Evolutionary conservation across 257 asterid species (phyloP).

Genomic region (Solanum gandarillasii): DNA sequence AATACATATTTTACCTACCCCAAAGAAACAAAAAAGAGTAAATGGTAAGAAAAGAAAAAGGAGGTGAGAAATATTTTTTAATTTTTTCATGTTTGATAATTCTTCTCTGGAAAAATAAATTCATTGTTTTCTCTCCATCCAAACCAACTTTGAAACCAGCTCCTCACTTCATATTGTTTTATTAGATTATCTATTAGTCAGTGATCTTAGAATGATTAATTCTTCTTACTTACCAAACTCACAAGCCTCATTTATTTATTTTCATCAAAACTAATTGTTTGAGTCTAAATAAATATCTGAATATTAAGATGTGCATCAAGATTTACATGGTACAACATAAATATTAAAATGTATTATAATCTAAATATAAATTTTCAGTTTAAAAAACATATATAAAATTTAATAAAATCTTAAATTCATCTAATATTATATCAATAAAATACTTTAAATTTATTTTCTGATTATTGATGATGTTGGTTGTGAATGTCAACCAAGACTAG

Average conservation of each 20-base stretch:
- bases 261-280: not conserved
- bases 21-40: not conserved
- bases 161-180: not conserved
- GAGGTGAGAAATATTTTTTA: not conserved
- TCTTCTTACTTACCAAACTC: too few species aligned
- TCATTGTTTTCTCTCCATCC: not conserved
- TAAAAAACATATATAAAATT: not conserved
- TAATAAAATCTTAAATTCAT: not conserved
- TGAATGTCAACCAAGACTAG: not conserved
- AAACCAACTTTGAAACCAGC: accelerated
- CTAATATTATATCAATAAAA: not conserved
- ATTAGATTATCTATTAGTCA: not conserved
- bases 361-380: too few species aligned
- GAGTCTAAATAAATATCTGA: not conserved
- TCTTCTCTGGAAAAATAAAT: not conserved
- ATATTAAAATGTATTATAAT: too few species aligned
- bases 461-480: not conserved
- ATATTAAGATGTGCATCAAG: too few species aligned
- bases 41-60: not conserved
- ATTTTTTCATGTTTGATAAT: not conserved
- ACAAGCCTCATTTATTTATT: not conserved
- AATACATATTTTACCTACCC: not conserved
- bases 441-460: not conserved
- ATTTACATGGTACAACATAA: too few species aligned
- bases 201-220: too few species aligned